Conservation (phyloP, 164 flowering plant genomes). For the Tinospora cordifolia region DNA sequence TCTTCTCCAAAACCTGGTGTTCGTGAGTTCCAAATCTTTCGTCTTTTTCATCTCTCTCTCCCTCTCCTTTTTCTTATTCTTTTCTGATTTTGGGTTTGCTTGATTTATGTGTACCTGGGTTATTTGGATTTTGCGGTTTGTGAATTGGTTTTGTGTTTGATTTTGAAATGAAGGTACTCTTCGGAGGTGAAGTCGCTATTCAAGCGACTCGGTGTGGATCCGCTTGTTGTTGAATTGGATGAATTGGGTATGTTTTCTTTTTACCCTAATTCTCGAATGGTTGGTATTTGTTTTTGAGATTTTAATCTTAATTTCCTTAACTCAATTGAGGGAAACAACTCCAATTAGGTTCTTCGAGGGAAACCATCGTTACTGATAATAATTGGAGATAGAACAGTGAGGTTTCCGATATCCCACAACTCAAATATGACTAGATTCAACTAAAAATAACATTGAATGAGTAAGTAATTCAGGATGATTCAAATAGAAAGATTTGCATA, state of each 20-base stretch:
- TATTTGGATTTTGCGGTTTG: conserved; percentile 4
- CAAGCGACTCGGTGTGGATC: conserved; percentile 64
- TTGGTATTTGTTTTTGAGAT: background rate
- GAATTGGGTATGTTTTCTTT: conserved; percentile 50
- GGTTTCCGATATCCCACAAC: too few species aligned
- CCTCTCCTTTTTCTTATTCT: background rate
- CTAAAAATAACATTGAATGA: too few species aligned
- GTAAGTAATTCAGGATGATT: too few species aligned
- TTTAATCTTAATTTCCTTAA: background rate
- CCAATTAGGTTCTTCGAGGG: too few species aligned
- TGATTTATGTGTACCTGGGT: background rate
- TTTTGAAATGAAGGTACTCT: conserved; percentile 45
- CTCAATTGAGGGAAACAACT: background rate
- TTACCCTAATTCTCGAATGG: background rate
- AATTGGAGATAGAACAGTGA: background rate
- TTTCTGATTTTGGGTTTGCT: background rate
- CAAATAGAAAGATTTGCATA: background rate
- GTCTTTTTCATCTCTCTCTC: background rate
- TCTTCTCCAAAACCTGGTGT: conserved; percentile 95
- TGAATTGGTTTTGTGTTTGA: conserved; percentile 1
- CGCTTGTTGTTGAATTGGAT: conserved; percentile 83
- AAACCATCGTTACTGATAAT: too few species aligned
- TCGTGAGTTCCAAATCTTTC: conserved; percentile 53
- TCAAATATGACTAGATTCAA: too few species aligned
- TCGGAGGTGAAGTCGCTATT: conserved; percentile 80